Base-by-base conservation (phyloP, 495 filamentous ascomycete genomes). In the Copromyces sp. region DNA sequence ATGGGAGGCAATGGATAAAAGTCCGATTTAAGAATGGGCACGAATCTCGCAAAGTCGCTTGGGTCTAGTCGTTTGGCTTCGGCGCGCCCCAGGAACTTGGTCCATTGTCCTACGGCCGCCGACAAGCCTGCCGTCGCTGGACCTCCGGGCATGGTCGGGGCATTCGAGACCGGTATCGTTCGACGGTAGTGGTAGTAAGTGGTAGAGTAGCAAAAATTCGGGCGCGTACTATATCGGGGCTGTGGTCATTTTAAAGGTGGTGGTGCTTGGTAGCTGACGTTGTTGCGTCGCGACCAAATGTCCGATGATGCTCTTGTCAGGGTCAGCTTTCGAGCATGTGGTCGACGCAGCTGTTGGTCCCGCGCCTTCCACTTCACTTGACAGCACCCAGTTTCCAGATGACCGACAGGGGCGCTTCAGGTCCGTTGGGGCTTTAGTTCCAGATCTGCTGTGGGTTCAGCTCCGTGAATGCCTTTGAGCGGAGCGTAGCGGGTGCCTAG, bases 1-100 rank as follows among this genome's bases (percentile, higher is more conserved):
- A 71, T 68, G 14, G 84, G 79, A 4, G 83, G 80, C 24, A 89
- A 76, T 1, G 83, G 86, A 72, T 83, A 75, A 12, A 32, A 65
- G 72, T 83, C 83, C 16, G 80, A 70, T 73, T 79, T 72, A 16
- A 89, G 74, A 40, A 87, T 69, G 2, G 73, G 73, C 29, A 79
- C 77, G 71, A 82, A 83, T 24, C 75, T 71, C 6, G 83, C 83
- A 79, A 90, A 89, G 9, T 75, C 73, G 12, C 84, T 83, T 32
- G 79, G 45, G 16, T 83, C 83, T 61, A 88, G 82, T 8, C 89
- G 86, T 68, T 77, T 70, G 47, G 74, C 75, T 14, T 86, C 78
- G 77, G 85, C 86, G 74, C 74, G 78, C 39, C 78, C 73, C 20
- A 89, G 73, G 74, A 89, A 87, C 16, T 74, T 77, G 12, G 77